Conservation (phyloP, 1,139 yeast genomes). For the Suhomyces taliae region DNA sequence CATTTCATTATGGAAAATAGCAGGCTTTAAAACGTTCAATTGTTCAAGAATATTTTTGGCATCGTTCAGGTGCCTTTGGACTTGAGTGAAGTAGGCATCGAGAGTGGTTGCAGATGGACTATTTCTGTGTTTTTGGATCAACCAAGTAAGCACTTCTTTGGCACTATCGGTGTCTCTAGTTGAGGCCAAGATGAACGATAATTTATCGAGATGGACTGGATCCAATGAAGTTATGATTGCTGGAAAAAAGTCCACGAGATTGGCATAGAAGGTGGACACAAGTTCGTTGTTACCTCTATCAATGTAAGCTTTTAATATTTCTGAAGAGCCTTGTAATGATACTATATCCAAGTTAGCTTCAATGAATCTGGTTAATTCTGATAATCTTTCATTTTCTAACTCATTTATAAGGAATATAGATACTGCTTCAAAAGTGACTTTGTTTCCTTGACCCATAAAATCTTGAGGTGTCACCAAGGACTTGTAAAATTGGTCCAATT, state of each 20-base stretch:
- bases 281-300: neutral
- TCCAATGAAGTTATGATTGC: conserved; percentile 14
- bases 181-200: conserved; percentile 25
- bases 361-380: conserved; percentile 20
- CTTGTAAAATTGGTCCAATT: conserved; percentile 17
- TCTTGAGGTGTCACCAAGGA: conserved; percentile 13
- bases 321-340: conserved; percentile 20
- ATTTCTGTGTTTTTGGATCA: conserved; percentile 19
- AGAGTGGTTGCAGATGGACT: conserved; percentile 32
- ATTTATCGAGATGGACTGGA: conserved; percentile 25
- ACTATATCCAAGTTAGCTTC: conserved; percentile 16
- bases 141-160: conserved; percentile 16
- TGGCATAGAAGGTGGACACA: conserved; percentile 7
- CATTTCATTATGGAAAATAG: conserved; percentile 27
- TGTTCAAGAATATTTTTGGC: conserved; percentile 13
- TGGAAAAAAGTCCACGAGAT: conserved; percentile 1
- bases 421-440: conserved; percentile 24
- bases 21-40: conserved; percentile 32
- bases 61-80: conserved; percentile 1
- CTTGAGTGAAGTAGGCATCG: conserved; percentile 17
- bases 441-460: conserved; percentile 12
- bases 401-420: conserved; percentile 21
- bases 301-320: conserved; percentile 3
- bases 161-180: conserved; percentile 22
- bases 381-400: conserved; percentile 7